A percentile compares a stretch with the other conserved stretches of the same genome.
Conservation (phyloP, 257 asterid species). For the Mitragyna speciosa region DNA sequence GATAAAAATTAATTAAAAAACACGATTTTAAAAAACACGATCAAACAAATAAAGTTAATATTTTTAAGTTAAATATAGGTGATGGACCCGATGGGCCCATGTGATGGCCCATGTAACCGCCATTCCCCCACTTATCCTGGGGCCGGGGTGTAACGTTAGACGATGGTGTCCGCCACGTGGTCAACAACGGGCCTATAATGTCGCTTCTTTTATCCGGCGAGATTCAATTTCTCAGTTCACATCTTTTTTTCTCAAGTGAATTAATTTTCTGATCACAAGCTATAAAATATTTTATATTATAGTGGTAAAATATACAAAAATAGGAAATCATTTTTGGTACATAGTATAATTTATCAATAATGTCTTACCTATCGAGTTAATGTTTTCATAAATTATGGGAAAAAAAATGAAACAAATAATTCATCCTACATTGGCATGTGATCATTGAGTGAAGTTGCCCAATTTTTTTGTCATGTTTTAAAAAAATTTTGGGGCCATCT, state of each 20-base stretch:
- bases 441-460: slow-evolving; percentile 34
- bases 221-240: not conserved
- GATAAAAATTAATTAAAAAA: too few relatives aligned
- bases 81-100: slow-evolving; percentile 38
- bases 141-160: slow-evolving; percentile 42
- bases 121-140: slow-evolving; percentile 36
- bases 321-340: slow-evolving; percentile 6
- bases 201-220: slow-evolving; percentile 34
- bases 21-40: too few relatives aligned
- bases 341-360: slow-evolving; percentile 36
- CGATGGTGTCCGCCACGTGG: slow-evolving; percentile 69
- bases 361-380: slow-evolving; percentile 44
- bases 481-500: slow-evolving; percentile 2
- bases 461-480: slow-evolving; percentile 14
- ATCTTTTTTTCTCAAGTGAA: not conserved
- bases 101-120: slow-evolving; percentile 43
- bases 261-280: not conserved
- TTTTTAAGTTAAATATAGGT: too few relatives aligned
- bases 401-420: slow-evolving; percentile 29
- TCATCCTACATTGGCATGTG: slow-evolving; percentile 61
- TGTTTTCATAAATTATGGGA: slow-evolving; percentile 34
- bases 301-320: not conserved
- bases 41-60: too few relatives aligned
- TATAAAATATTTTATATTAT: not conserved
- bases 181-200: slow-evolving; percentile 42